A percentile compares a stretch with the other conserved stretches of the same genome.
These are phyloP conservation scores for Gleditsia sinensis DNA, from an alignment of 306 rosid species.

Conservation along the genomic window DNA sequence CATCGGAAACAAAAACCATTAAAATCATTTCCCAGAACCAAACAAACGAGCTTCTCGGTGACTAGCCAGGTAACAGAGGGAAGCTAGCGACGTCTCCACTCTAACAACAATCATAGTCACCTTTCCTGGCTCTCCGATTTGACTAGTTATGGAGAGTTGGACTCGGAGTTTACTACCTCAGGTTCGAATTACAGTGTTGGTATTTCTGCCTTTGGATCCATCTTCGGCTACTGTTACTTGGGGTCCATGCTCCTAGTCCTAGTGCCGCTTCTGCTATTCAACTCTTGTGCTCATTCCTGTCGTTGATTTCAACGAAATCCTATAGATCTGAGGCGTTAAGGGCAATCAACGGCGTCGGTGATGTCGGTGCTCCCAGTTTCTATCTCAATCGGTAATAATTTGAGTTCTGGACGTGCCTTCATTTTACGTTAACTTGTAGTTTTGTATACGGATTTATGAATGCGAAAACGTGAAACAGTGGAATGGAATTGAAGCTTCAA, in stretches of 20 bases:
- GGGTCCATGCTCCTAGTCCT: conserved; percentile 34
- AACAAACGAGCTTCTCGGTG: conserved; percentile 25
- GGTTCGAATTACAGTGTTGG: conserved; percentile 17
- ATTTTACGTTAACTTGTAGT: not conserved
- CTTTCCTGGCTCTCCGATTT: conserved; percentile 31
- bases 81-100: conserved; percentile 22
- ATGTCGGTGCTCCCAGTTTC: conserved; percentile 59
- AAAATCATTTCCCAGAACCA: not conserved
- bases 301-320: conserved; percentile 44
- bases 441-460: conserved; percentile 4
- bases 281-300: conserved; percentile 42
- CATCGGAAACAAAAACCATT: conserved; percentile 27
- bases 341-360: conserved; percentile 50
- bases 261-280: conserved; percentile 29
- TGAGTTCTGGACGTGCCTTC: not conserved
- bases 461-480: conserved; percentile 27
- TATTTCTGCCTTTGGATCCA: conserved; percentile 41
- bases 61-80: conserved; percentile 31
- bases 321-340: conserved; percentile 56
- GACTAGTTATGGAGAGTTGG: conserved; percentile 48
- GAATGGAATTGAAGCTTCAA: conserved; percentile 10
- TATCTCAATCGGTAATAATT: conserved; percentile 40
- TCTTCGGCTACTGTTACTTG: conserved; percentile 27
- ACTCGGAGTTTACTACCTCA: conserved; percentile 36
- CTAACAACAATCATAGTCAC: conserved; percentile 20